Base-by-base conservation (phyloP, 2,329 filamentous ascomycete genomes). In the Nannizziopsis arthrosporioides region DNA sequence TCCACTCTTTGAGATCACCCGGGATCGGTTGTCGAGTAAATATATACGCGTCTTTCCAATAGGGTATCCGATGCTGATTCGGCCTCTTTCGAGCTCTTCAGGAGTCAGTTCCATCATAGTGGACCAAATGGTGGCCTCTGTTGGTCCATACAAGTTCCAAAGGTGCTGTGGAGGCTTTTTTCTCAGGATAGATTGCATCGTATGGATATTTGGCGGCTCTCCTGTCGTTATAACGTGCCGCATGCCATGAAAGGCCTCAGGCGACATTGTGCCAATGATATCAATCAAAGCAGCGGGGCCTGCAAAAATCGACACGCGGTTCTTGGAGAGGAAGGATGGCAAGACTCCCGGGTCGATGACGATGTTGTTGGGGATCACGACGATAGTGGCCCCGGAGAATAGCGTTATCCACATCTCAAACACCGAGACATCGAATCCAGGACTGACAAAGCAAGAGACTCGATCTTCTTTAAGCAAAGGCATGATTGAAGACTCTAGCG, bases 321-420 rank as follows among this genome's bases (percentile, higher is more conserved):
- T 30, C 5, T 40, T 9, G 3, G 44, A 17, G 9, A 55, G 42
- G 2, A 35, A 31, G 2, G 41, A 45, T 7, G 39, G 52, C 42
- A 56, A 38, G 2, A 36, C 45, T 5, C 48, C 34, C 6, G 48
- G 30, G 37, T 56, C 52, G 3, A 54, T 44, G 11, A 56, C 12
- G 3, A 48, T 38, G 4, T 34, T 30, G 39, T 55, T 55, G 10
- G 31, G 37, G 14, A 54, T 15, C n/a, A 55, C 45, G 2, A 42
- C 54, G 22, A 59, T 54, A 2, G 30, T 11, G 17, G 56, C 56
- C 4, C 57, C 57, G 4, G 47, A 48, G 1, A 56, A 41, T 0
- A 55, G 49, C 5, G 55, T 50, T 4, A 39, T 53, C 58, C 58
- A 60, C 9, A 60, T 53, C 11, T 60, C 57, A 27, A 59, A 57